Evolutionary conservation across 176 grass and related monocot genomes (phyloP), one percentile per base, ranked within the genome.

Genomic region (Musa itinerans): DNA sequence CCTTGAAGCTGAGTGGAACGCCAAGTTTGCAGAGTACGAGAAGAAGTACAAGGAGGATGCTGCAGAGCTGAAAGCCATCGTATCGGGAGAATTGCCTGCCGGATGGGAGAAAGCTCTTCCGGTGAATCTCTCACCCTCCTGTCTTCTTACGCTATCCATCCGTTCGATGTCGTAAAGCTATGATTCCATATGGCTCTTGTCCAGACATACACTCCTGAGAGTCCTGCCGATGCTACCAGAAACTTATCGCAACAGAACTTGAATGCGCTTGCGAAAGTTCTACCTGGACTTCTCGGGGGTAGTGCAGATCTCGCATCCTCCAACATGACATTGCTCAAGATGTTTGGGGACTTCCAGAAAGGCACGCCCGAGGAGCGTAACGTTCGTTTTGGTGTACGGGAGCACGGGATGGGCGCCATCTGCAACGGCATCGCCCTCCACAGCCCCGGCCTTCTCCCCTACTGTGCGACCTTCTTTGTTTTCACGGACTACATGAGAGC

Each of bases 401-500:
- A 98, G 68, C 94, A 98, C 26, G 88, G 90, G 26, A 98, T 98
- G 94, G 94, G 94, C 4, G 88, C 88, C 67, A 98, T 98, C 76
- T 89, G 90, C 80, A 98, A 98, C 62, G 94, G 94, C 78, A 93
- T 98, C 80, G 88, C 71, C 19, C 76, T 89, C 52, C 90, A 98
- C 86, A 90, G 84, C 69, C 94, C 88, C 29, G 90, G 94, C 25
- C 78, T 98, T 23, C 83, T 98, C 67, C 94, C 94, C 2, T 98
- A 98, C 80, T 98, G 94, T 71, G 94, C 94, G 48, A 98, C 94
- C 69, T 93, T 98, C 84, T 98, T 98, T 67, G 94, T 98, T 51
- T 98, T 97, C 87, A 97, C 93, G 0, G 90, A 93, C 74, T 97
- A 97, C 87, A 97, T 97, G 93, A 85, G 93, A 79, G 93, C 75